phyloP scores from a whole-genome alignment of 2,329 filamentous ascomycete genomes.

The Alternaria alternata region DNA sequence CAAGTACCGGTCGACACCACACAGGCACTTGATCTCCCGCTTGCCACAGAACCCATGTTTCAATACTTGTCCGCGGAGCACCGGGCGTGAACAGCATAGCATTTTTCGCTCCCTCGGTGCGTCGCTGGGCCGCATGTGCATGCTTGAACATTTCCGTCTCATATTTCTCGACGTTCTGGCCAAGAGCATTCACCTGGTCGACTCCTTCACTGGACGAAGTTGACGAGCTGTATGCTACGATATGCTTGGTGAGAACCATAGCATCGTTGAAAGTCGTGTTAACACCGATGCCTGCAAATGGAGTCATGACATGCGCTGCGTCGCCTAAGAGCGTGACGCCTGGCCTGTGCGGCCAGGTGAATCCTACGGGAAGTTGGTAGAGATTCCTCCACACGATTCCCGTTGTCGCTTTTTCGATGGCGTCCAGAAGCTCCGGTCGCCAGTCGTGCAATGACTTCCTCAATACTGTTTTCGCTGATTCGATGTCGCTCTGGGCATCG shows the following conservation, averaged over 20 bases:
- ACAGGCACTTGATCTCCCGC: constrained; percentile 20
- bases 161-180: constrained; percentile 39
- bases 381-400: constrained; percentile 36
- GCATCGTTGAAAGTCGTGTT: constrained; percentile 50
- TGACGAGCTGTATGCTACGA: constrained; percentile 34
- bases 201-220: not conserved
- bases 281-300: constrained; percentile 50
- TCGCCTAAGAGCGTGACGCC: constrained; percentile 54
- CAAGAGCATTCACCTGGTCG: constrained; percentile 25
- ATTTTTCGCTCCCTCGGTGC: constrained; percentile 56
- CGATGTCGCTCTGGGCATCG: constrained; percentile 28
- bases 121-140: constrained; percentile 43
- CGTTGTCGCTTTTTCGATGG: constrained; percentile 35
- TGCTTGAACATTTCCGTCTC: constrained; percentile 51
- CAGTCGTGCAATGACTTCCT: constrained; percentile 30
- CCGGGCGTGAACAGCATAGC: constrained; percentile 60
- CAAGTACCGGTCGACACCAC: constrained; percentile 29
- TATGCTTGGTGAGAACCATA: constrained; percentile 45
- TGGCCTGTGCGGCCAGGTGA: constrained; percentile 45
- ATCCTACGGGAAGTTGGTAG: constrained; percentile 53
- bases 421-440: constrained; percentile 11
- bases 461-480: constrained; percentile 25
- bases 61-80: constrained; percentile 56
- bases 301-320: constrained; percentile 53
- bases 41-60: constrained; percentile 40